Base-by-base conservation (phyloP, 345 rosid species). In the Microthlaspi erraticum region DNA sequence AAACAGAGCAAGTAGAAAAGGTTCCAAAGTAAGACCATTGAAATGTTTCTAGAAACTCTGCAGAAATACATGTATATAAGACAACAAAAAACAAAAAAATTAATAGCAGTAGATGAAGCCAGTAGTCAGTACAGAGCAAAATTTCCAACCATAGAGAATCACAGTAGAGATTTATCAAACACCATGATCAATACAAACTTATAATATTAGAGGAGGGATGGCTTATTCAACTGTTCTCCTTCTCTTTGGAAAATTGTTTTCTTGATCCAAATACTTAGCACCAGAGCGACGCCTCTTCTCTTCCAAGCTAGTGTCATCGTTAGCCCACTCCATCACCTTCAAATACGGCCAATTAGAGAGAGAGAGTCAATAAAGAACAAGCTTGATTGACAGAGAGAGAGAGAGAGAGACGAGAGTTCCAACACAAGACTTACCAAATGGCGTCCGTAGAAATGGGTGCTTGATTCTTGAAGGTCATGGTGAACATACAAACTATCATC, bases 251-350 rank as follows among this genome's bases (percentile, higher is more conserved):
- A 78, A 66, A 5, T 76, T 38, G 39, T 61, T 79, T 52, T 81
- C 80, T 73, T 85, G 80, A 16, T 88, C 83, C 3, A 81, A 77
- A 77, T 87, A 89, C 66, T 88, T 91, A 10, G 92, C 90, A 41
- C 90, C 88, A 14, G 93, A 89, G 71, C 96, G 84, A 57, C 82
- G 82, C 12, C 96, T 77, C 62, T 84, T 73, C 50, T 86, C 91
- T 80, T 91, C 95, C 82, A 91, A 72, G 78, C 81, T 90, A 83
- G 83, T 88, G n/a, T 93, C 93, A 82, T 94, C 97, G 53, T 92
- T 88, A 0, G 96, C 98, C 77, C 93, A 86, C 78, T 89, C 96
- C 39, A 90, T 69, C 60, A 92, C 87, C 97, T 94, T 72, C 58
- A 63, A 63, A 37, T 13, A 20, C 14, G 8, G 34, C 5, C 33